A percentile compares a stretch with the other conserved stretches of the same genome.
Conservation (phyloP, 2,329 filamentous ascomycete species). For the Aspergillus clavatus region DNA sequence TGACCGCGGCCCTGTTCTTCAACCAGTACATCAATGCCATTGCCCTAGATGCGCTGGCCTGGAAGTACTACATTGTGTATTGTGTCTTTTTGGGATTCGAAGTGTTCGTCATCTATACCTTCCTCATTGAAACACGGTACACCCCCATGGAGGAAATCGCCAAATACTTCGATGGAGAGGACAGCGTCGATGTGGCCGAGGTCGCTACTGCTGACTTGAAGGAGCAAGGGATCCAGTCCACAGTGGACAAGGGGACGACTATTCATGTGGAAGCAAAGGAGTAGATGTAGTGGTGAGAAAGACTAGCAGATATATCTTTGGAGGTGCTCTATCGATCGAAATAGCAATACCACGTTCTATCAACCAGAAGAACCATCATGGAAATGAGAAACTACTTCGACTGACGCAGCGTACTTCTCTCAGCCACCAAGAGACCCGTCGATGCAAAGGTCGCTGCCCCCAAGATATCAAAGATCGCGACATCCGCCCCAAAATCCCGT, state of each 20-base stretch:
- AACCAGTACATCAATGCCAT: conserved; percentile 22
- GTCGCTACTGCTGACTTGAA: background rate
- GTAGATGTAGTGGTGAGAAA: too few species aligned
- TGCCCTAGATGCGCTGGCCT: conserved; percentile 17
- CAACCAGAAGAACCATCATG: too few species aligned
- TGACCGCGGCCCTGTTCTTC: conserved; percentile 11
- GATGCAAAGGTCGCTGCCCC: background rate
- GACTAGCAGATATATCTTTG: too few species aligned
- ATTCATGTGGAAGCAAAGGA: background rate
- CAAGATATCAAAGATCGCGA: background rate
- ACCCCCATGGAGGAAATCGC: conserved; percentile 13
- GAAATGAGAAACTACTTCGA: too few species aligned
- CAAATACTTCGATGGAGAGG: conserved; percentile 8
- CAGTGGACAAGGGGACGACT: background rate
- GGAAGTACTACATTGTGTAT: conserved; percentile 22
- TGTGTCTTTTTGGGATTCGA: conserved; percentile 10
- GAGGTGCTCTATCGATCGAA: too few species aligned
- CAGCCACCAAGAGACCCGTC: background rate
- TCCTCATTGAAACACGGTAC: conserved; percentile 12
- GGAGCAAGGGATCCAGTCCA: background rate
- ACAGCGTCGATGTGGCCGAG: background rate
- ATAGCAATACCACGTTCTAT: too few species aligned
- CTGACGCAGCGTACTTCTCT: too few species aligned
- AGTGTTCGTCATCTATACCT: conserved; percentile 7
- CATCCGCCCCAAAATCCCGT: background rate